Conservation (phyloP, 192 early-diverging fungal genomes). For the Gamsiella multidivaricata region DNA sequence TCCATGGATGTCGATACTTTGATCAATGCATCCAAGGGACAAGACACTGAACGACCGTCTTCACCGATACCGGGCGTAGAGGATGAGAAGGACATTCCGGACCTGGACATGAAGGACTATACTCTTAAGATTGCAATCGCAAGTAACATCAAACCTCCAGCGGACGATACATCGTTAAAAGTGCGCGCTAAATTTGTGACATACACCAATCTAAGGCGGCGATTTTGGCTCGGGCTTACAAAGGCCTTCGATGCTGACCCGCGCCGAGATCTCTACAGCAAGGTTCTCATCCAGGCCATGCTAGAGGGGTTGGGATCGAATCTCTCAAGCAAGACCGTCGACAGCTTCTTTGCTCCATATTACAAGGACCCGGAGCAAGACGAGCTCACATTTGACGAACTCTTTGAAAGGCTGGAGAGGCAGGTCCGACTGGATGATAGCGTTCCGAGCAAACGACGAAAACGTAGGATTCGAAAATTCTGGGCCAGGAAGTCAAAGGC, state of each 20-base stretch:
- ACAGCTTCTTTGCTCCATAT: constrained; percentile 65
- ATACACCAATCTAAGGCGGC: constrained; percentile 69
- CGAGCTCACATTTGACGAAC: constrained; percentile 74
- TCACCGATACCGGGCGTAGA: constrained; percentile 14
- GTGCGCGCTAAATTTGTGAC: constrained; percentile 77
- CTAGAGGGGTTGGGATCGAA: constrained; percentile 77
- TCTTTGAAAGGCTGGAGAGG: constrained; percentile 72
- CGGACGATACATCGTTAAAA: constrained; percentile 56
- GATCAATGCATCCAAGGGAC: constrained; percentile 45
- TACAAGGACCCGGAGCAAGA: constrained; percentile 64
- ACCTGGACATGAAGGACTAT: constrained; percentile 45
- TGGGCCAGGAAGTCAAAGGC: constrained; percentile 26
- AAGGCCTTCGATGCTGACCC: constrained; percentile 72
- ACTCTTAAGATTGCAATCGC: constrained; percentile 26
- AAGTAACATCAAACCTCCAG: constrained; percentile 26
- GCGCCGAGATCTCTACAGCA: constrained; percentile 62
- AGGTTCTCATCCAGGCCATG: constrained; percentile 70
- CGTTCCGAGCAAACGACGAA: constrained; percentile 19
- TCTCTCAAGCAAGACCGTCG: constrained; percentile 72
- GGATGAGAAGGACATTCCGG: constrained; percentile 34
- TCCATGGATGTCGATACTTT: constrained; percentile 66
- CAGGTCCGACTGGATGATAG: constrained; percentile 46
- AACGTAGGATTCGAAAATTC: constrained; percentile 37
- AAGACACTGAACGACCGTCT: constrained; percentile 12
- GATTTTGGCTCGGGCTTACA: constrained; percentile 81